These are phyloP conservation scores for Fusarium brevicatenulatum DNA, from an alignment of 2,329 filamentous ascomycete species.

Conservation along the genomic window DNA sequence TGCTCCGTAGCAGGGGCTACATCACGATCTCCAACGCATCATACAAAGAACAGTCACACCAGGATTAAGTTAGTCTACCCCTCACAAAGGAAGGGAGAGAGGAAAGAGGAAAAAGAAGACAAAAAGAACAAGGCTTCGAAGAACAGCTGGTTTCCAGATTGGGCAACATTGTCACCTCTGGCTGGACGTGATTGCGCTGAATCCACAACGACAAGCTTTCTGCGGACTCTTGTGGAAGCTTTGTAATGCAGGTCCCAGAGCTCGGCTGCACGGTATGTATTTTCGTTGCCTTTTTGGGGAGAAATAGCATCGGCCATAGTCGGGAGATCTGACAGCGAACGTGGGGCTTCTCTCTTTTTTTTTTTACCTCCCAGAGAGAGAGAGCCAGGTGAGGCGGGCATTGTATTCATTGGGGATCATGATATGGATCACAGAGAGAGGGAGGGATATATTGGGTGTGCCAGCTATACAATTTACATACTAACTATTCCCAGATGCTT, in stretches of 20 bases:
- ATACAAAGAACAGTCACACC: neutral
- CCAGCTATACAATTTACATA: conserved; percentile 20
- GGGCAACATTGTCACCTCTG: conserved; percentile 38
- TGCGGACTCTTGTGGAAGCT: conserved; percentile 30
- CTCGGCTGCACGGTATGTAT: conserved; percentile 48
- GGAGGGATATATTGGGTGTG: conserved; percentile 18
- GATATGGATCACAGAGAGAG: neutral
- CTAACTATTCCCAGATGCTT: conserved; percentile 28
- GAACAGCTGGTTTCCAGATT: conserved; percentile 45
- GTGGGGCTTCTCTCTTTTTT: conserved; percentile 12
- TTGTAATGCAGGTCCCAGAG: conserved; percentile 41
- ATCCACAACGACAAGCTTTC: conserved; percentile 40
- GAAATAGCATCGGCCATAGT: conserved; percentile 34
- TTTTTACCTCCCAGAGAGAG: neutral
- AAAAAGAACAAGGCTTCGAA: conserved; percentile 21
- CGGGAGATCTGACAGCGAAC: conserved; percentile 28
- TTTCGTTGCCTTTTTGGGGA: conserved; percentile 48
- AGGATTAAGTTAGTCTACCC: conserved; percentile 7
- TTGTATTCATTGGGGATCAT: conserved; percentile 11
- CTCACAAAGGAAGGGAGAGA: conserved; percentile 15
- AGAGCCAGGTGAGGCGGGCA: conserved; percentile 15
- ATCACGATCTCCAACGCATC: conserved; percentile 23
- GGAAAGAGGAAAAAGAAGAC: conserved; percentile 3
- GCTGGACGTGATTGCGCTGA: conserved; percentile 31
- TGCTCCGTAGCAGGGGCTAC: conserved; percentile 10